Evolutionary conservation across 2,329 filamentous ascomycete genomes (phyloP).

Genomic region (Fusarium drepaniforme): DNA sequence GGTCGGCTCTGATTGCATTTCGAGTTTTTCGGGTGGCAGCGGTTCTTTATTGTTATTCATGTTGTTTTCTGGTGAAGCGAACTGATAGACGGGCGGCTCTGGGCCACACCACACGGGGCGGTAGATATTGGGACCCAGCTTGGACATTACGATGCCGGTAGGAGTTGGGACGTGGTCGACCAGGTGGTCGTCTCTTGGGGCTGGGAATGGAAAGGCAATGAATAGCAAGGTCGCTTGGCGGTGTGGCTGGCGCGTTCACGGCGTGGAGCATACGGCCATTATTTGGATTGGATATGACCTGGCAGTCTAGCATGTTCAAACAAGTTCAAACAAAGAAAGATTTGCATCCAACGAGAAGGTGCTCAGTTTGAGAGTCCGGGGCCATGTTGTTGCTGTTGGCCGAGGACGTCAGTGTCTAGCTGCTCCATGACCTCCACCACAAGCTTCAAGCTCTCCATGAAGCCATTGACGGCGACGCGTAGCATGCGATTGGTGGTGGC

Average conservation of each 20-base stretch:
- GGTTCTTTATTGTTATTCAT: conserved; percentile 28
- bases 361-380: conserved; percentile 24
- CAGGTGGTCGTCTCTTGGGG: not conserved
- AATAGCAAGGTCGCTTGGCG: conserved; percentile 7
- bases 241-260: conserved; percentile 4
- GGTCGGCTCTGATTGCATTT: conserved; percentile 14
- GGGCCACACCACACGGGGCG: conserved; percentile 14
- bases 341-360: conserved; percentile 13
- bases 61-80: conserved; percentile 24
- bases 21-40: conserved; percentile 26
- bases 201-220: not conserved
- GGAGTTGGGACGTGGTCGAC: conserved; percentile 4
- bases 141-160: not conserved
- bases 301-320: conserved; percentile 35
- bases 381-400: conserved; percentile 30
- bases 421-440: conserved; percentile 92
- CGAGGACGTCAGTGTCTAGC: conserved; percentile 86
- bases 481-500: conserved; percentile 97
- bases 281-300: conserved; percentile 5
- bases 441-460: conserved; percentile 89
- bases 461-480: conserved; percentile 94
- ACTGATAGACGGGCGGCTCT: conserved; percentile 31
- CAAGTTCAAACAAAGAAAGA: conserved; percentile 19
- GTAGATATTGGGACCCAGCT: conserved; percentile 16
- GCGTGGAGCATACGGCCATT: conserved; percentile 6